phyloP scores from a whole-genome alignment of 2,329 filamentous ascomycete genomes.

The Penicillium sp. region DNA sequence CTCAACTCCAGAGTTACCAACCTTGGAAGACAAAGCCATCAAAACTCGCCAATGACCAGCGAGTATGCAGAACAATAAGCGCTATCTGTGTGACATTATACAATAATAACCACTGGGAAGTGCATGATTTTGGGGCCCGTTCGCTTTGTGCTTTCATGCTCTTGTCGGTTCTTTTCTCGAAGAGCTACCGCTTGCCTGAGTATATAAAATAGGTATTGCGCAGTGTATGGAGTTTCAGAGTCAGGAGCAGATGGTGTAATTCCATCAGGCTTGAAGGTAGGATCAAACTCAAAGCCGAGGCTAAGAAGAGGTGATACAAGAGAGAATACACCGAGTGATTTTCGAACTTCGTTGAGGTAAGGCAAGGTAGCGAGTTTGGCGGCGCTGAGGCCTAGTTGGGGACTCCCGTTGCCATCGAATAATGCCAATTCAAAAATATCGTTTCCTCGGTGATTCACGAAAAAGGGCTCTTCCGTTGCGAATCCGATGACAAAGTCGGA shows the following conservation, averaged over 20 bases:
- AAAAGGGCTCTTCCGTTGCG: slow-evolving; percentile 38
- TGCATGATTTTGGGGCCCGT: slow-evolving; percentile 20
- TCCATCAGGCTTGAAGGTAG: slow-evolving; percentile 11
- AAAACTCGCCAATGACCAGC: neutral
- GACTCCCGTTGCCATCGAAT: slow-evolving; percentile 16
- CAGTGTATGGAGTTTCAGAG: slow-evolving; percentile 11
- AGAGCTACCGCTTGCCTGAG: slow-evolving; percentile 16
- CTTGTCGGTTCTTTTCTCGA: slow-evolving; percentile 18
- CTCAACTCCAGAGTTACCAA: neutral
- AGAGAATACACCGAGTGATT: slow-evolving; percentile 31
- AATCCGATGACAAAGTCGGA: slow-evolving; percentile 44
- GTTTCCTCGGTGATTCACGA: slow-evolving; percentile 31
- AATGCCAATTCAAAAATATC: slow-evolving; percentile 30
- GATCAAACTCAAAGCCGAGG: slow-evolving; percentile 17
- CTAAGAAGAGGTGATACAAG: slow-evolving; percentile 18
- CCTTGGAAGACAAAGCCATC: neutral
- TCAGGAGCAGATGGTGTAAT: neutral
- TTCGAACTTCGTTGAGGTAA: slow-evolving; percentile 14
- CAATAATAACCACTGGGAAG: slow-evolving; percentile 18
- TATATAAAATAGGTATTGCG: slow-evolving; percentile 13
- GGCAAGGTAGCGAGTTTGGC: slow-evolving; percentile 16
- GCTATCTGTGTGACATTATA: slow-evolving; percentile 10
- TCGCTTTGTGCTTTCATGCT: slow-evolving; percentile 7
- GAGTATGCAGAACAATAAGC: neutral
- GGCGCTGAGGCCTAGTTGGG: slow-evolving; percentile 11